These are phyloP conservation scores for Solanum bulbocastanum DNA, from an alignment of 257 asterid genomes.

Conservation along the genomic window DNA sequence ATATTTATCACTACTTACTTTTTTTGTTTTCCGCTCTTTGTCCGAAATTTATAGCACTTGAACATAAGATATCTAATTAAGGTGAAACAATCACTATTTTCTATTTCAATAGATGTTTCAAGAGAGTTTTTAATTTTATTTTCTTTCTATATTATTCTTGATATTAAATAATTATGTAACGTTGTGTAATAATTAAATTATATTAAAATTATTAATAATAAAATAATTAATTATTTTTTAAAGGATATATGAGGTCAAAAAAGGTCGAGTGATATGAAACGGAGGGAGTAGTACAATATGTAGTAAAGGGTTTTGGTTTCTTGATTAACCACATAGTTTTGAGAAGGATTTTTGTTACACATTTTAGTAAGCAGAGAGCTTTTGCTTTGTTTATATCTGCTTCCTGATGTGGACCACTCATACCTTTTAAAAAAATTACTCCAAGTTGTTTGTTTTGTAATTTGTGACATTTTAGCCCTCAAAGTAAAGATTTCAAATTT, in stretches of 20 bases:
- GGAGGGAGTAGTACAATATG: background rate
- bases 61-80: too few relatives aligned
- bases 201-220: too few relatives aligned
- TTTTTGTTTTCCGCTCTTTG: too few relatives aligned
- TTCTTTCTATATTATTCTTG: too few relatives aligned
- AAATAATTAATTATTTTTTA: too few relatives aligned
- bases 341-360: background rate
- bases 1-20: background rate
- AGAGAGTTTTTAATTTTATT: too few relatives aligned
- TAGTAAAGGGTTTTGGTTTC: background rate
- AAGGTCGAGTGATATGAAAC: background rate
- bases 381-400: background rate
- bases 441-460: background rate
- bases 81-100: background rate
- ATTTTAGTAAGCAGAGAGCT: background rate
- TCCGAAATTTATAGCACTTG: too few relatives aligned
- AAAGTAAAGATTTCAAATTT: background rate
- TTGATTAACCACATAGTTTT: background rate
- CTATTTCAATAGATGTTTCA: background rate
- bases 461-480: background rate
- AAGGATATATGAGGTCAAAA: too few relatives aligned
- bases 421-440: fast-evolving
- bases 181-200: background rate
- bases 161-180: background rate
- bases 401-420: background rate